phyloP scores from a whole-genome alignment of 352 stramenopile species.

The Phytophthora cactorum region DNA sequence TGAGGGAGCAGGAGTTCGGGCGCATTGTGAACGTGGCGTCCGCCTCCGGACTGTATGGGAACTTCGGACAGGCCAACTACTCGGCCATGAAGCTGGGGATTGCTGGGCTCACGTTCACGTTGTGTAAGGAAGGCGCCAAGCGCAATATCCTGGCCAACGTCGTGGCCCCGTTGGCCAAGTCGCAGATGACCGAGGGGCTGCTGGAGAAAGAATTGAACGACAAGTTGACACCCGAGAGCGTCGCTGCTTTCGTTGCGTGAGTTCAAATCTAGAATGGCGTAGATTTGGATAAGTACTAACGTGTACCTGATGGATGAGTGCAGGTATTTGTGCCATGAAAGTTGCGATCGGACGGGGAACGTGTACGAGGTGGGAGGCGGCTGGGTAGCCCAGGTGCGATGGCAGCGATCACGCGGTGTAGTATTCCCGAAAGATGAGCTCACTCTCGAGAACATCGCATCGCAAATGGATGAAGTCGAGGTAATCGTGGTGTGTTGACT shows the following conservation, averaged over 20 bases:
- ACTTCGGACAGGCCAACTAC: constrained; percentile 92
- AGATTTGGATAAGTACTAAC: neutral
- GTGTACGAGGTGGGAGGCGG: constrained; percentile 86
- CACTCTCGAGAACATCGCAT: constrained; percentile 53
- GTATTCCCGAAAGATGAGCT: constrained; percentile 58
- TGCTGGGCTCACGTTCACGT: constrained; percentile 91
- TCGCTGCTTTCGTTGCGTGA: constrained; percentile 81
- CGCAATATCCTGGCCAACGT: constrained; percentile 85
- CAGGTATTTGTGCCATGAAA: constrained; percentile 86
- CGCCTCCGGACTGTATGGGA: constrained; percentile 87
- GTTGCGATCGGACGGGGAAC: constrained; percentile 67
- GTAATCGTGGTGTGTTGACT: constrained; percentile 24
- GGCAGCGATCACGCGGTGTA: constrained; percentile 72
- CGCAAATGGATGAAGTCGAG: constrained; percentile 65
- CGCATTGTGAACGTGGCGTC: constrained; percentile 88
- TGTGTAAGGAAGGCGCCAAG: constrained; percentile 83
- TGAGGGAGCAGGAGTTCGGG: constrained; percentile 84
- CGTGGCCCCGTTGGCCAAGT: constrained; percentile 82
- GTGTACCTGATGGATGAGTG: neutral
- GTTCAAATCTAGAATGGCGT: neutral
- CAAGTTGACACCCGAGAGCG: constrained; percentile 74
- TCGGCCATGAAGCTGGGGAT: constrained; percentile 92
- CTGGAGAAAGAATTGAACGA: constrained; percentile 70
- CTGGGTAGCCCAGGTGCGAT: constrained; percentile 80
- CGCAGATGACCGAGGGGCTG: constrained; percentile 86